Conservation (phyloP, 768 basidiomycete genomes). For the Mycena rosella region DNA sequence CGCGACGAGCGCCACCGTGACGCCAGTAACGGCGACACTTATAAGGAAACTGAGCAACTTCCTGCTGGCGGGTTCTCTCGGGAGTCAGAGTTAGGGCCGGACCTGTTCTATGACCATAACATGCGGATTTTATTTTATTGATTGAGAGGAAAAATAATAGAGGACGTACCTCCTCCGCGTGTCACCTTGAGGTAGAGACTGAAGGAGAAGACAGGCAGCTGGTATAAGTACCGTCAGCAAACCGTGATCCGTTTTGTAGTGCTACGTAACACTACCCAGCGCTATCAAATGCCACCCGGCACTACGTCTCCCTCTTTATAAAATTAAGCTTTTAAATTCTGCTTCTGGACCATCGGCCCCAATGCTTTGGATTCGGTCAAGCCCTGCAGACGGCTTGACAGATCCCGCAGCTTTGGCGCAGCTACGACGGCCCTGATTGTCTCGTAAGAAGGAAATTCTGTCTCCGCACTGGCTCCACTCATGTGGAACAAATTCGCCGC, state of each 20-base stretch:
- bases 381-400: neutral
- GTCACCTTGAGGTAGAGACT: too few species aligned
- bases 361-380: neutral
- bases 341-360: neutral
- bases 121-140: too few species aligned
- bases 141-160: too few species aligned
- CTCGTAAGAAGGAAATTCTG: neutral
- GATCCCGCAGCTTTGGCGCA: neutral
- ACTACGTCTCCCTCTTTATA: neutral
- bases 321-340: neutral
- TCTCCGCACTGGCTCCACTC: neutral
- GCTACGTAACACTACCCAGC: too few species aligned
- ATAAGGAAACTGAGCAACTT: conserved; percentile 7
- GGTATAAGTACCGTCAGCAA: too few species aligned
- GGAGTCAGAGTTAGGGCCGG: too few species aligned
- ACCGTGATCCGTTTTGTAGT: too few species aligned
- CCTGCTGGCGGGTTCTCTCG: conserved; percentile 1
- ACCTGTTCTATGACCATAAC: too few species aligned
- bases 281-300: too few species aligned
- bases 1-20: neutral
- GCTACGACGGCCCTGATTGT: neutral
- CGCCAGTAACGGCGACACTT: conserved; percentile 3
- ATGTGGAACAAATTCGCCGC: neutral
- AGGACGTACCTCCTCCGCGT: too few species aligned
- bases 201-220: too few species aligned